Evolutionary conservation across 2,329 filamentous ascomycete genomes (phyloP).

Genomic region (Mariannaea elegans): DNA sequence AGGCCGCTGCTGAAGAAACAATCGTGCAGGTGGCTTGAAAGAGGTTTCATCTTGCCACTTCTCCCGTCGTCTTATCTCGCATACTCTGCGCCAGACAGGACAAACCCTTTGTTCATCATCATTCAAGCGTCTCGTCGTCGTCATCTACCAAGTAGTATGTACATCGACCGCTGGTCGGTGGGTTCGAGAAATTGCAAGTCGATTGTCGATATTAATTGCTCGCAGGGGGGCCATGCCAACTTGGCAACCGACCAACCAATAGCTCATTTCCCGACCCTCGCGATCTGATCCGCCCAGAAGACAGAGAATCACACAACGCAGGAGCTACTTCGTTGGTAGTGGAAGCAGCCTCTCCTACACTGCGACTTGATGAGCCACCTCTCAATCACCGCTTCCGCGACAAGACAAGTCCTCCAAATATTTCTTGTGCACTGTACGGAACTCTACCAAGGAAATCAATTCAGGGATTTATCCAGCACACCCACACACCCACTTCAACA

Average conservation of each 20-base stretch:
- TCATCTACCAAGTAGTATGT: conserved; percentile 21
- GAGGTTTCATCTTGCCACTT: neutral
- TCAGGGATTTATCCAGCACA: conserved; percentile 9
- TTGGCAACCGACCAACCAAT: conserved; percentile 26
- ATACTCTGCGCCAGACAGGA: neutral
- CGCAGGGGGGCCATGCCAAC: conserved; percentile 35
- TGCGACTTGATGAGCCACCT: neutral
- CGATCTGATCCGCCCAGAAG: conserved; percentile 25
- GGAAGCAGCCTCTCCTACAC: neutral
- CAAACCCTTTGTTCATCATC: conserved; percentile 5
- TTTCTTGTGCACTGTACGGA: conserved; percentile 8
- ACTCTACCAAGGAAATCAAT: neutral
- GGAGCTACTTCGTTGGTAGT: neutral
- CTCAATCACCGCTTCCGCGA: no score
- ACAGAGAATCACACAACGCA: conserved; percentile 11
- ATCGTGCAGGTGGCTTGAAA: neutral
- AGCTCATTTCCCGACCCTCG: conserved; percentile 37
- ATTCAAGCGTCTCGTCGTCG: conserved; percentile 8
- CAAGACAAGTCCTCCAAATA: no score
- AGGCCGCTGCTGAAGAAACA: neutral
- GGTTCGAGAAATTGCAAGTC: conserved; percentile 38
- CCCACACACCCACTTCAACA: conserved; percentile 10
- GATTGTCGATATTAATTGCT: conserved; percentile 36
- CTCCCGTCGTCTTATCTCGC: neutral
- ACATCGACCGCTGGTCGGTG: conserved; percentile 25